Percentiles rank a stretch among this genome's conserved stretches.
These are phyloP conservation scores for Gamsiella multidivaricata DNA, from an alignment of 192 early-diverging fungal genomes.

Conservation along the genomic window DNA sequence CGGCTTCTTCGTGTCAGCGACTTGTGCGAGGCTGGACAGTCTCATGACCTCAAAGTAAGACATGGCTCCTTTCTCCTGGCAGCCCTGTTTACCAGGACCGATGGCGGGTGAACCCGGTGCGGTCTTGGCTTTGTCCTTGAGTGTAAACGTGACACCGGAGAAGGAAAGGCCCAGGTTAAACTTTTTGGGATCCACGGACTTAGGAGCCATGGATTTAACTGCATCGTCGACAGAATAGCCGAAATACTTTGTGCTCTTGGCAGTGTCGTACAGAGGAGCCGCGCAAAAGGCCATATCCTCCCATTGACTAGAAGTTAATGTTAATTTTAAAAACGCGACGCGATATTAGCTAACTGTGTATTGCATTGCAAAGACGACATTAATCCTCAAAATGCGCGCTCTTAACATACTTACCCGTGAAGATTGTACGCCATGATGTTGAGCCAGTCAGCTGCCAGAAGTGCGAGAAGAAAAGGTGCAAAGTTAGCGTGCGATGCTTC, in stretches of 20 bases:
- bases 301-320: conserved; percentile 53
- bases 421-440: conserved; percentile 56
- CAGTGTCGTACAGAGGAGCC: conserved; percentile 39
- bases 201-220: conserved; percentile 43
- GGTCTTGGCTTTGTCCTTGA: conserved; percentile 40
- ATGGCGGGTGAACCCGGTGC: conserved; percentile 35
- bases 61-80: conserved; percentile 54
- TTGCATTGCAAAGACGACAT: neutral
- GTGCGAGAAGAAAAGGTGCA: neutral
- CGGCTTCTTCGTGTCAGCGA: conserved; percentile 12
- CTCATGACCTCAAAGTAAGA: conserved; percentile 37
- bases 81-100: conserved; percentile 44
- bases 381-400: neutral
- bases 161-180: conserved; percentile 50
- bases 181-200: conserved; percentile 32
- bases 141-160: conserved; percentile 49
- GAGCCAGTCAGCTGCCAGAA: conserved; percentile 42
- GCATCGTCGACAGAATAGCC: conserved; percentile 50
- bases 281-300: conserved; percentile 51
- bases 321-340: neutral
- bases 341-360: neutral
- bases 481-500: neutral
- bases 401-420: conserved; percentile 39
- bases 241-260: conserved; percentile 29
- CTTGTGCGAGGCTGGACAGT: conserved; percentile 22